Base-by-base conservation (phyloP, 257 asterid genomes). In the Catharanthus roseus region DNA sequence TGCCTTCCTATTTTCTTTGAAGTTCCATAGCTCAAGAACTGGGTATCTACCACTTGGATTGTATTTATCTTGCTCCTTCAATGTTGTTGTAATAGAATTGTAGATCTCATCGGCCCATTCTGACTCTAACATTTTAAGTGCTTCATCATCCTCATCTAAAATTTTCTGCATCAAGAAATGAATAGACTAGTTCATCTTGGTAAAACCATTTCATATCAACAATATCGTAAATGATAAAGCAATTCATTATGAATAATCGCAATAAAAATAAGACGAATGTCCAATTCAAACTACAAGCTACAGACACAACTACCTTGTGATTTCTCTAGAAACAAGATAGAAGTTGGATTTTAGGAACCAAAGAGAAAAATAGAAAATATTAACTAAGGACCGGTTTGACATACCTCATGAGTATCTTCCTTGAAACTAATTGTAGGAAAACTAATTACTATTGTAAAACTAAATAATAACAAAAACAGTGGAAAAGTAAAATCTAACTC, bases 351-450 rank as follows among this genome's bases (percentile, higher is more conserved):
- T n/a, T n/a, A n/a, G n/a, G n/a, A n/a, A n/a, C n/a, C n/a, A n/a
- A n/a, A 10, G 19, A 5, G 8, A 38, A 64, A 39, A 39, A 65
- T 38, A 62, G 29, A 54, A 29, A 54, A 6, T 19, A 68, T 63
- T 49, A 26, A 42, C 68, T 38, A 45, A 57, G 31, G 21, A 72
- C 31, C 12, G 18, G 41, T 38, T 19, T 3, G 6, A 39, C 34
- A 11, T 62, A 86, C 96, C 93, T 83, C 72, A 47, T 71, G 69
- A 74, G 54, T 77, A 13, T 87, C 84, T 26, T 74, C 82, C 47
- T 73, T 73, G 44, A n/a, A n/a, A n/a, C n/a, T n/a, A n/a, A n/a
- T n/a, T n/a, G n/a, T n/a, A n/a, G n/a, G n/a, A n/a, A n/a, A n/a
- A n/a, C n/a, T n/a, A n/a, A n/a, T n/a, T n/a, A n/a, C n/a, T n/a